These are phyloP conservation scores for Vaccinium darrowii DNA, from an alignment of 148 eudicot species.

Conservation along the genomic window DNA sequence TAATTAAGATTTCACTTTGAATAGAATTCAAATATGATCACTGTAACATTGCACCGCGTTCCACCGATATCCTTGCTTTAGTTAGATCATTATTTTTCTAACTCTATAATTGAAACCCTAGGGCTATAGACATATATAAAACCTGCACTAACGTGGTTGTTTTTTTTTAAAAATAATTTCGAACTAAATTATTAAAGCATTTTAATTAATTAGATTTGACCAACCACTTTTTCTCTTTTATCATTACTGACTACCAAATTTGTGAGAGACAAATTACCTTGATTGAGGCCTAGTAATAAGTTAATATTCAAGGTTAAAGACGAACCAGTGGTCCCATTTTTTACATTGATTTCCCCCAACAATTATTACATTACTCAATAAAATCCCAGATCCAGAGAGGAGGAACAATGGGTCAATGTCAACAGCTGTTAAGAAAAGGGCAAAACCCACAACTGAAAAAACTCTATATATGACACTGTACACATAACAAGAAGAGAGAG, in stretches of 20 bases:
- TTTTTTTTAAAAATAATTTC: neutral
- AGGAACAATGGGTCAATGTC: slow-evolving; percentile 31
- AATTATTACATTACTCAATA: neutral
- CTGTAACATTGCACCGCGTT: neutral
- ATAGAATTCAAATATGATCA: too few species aligned
- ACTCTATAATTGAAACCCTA: neutral
- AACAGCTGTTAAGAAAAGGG: slow-evolving; percentile 33
- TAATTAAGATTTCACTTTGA: too few species aligned
- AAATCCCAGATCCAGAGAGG: slow-evolving; percentile 2
- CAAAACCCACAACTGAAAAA: slow-evolving; percentile 19
- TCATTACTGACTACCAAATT: neutral
- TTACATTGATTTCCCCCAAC: neutral
- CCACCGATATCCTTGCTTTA: neutral
- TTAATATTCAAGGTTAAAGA: neutral
- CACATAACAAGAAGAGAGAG: neutral
- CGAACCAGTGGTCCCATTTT: neutral
- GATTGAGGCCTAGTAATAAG: slow-evolving; percentile 6
- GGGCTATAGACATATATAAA: neutral
- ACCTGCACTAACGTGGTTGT: neutral
- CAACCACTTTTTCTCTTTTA: neutral
- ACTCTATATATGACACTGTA: slow-evolving; percentile 14
- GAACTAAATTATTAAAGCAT: neutral
- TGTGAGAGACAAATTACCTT: slow-evolving; percentile 1
- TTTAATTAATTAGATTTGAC: neutral
- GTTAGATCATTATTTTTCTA: neutral